These are phyloP conservation scores for Penicillium canariense DNA, from an alignment of 495 filamentous ascomycete genomes.

Conservation along the genomic window DNA sequence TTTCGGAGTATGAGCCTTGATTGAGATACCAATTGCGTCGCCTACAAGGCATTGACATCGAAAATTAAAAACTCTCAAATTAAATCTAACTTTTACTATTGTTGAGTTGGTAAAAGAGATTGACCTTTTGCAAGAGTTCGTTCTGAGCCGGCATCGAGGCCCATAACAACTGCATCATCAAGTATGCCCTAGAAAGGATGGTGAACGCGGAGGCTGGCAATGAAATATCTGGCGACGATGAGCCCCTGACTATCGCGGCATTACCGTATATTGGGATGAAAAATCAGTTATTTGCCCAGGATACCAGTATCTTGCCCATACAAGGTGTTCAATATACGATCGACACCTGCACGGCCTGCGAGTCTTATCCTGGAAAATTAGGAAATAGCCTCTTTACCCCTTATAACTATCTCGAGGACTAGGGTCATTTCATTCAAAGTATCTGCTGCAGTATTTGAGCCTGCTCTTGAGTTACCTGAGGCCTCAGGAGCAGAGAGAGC, in stretches of 20 bases:
- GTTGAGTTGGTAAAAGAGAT: too few species aligned
- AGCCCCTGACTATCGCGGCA: slow-evolving; percentile 4
- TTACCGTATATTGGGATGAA: slow-evolving; percentile 8
- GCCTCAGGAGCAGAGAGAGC: too few species aligned
- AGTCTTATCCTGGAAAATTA: slow-evolving; percentile 13
- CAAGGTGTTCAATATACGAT: slow-evolving; percentile 15
- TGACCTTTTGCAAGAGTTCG: background rate
- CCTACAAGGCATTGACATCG: too few species aligned
- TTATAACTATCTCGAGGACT: background rate
- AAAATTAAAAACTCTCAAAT: too few species aligned
- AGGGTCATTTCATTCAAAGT: too few species aligned
- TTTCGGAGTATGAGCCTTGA: background rate
- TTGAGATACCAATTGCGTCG: slow-evolving; percentile 2
- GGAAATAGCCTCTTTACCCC: slow-evolving; percentile 2
- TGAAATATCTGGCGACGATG: slow-evolving; percentile 8
- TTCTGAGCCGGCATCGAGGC: slow-evolving; percentile 6
- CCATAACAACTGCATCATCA: slow-evolving; percentile 12
- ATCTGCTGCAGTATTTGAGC: too few species aligned
- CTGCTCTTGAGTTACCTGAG: too few species aligned
- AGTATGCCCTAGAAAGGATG: slow-evolving; percentile 1
- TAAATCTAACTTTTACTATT: too few species aligned
- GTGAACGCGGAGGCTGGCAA: slow-evolving; percentile 1
- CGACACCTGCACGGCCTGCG: slow-evolving; percentile 9
- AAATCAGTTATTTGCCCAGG: slow-evolving; percentile 12
- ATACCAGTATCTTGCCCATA: slow-evolving; percentile 7